Conservation (phyloP, 208 protist species). For the Leptomonas pyrrhocoris region DNA sequence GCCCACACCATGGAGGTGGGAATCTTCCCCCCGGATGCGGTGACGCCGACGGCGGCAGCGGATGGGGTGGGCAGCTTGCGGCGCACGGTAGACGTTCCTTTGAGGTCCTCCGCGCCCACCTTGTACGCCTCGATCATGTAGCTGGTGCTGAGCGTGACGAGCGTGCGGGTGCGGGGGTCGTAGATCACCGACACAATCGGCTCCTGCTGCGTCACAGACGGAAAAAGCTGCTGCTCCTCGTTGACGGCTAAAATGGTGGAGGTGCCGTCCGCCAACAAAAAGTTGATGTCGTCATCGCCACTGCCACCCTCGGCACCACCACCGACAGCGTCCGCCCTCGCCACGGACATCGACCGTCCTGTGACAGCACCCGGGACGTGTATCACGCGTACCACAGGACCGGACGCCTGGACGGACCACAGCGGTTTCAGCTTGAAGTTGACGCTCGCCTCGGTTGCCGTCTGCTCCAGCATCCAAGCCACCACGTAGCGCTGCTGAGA, state of each 20-base stretch:
- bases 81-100: conserved; percentile 45
- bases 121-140: conserved; percentile 72
- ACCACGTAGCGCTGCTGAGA: conserved; percentile 59
- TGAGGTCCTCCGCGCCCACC: conserved; percentile 52
- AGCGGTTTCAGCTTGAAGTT: conserved; percentile 51
- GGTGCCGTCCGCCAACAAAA: conserved; percentile 63
- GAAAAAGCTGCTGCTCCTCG: conserved; percentile 72
- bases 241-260: conserved; percentile 48
- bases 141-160: conserved; percentile 70
- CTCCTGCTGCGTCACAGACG: conserved; percentile 58
- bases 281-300: conserved; percentile 70
- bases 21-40: conserved; percentile 32
- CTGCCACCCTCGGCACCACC: conserved; percentile 1
- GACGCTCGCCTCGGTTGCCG: conserved; percentile 33
- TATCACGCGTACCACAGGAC: conserved; percentile 46
- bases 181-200: conserved; percentile 65
- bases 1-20: conserved; percentile 79
- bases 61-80: conserved; percentile 70
- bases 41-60: conserved; percentile 24
- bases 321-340: background rate
- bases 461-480: conserved; percentile 74
- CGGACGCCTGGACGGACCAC: conserved; percentile 67
- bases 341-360: background rate
- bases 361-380: conserved; percentile 35
- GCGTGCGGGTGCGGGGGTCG: conserved; percentile 52